phyloP scores from a whole-genome alignment of 345 rosid species.

The Fremontodendron californicum region DNA sequence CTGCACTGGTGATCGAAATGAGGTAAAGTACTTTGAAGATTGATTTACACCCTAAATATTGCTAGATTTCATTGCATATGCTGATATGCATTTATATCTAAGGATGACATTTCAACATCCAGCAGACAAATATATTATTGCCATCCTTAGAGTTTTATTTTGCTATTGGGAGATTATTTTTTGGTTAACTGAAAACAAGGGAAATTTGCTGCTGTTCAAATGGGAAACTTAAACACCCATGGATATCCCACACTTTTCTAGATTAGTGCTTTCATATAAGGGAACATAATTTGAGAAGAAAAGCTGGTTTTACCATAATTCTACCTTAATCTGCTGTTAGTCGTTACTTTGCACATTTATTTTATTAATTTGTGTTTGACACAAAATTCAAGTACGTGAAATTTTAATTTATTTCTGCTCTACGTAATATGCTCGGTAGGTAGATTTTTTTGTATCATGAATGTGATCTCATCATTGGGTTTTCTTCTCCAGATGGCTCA shows the following conservation, averaged over 20 bases:
- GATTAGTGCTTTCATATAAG: neutral
- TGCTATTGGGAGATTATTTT: neutral
- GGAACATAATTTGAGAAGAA: neutral
- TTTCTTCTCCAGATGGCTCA: slow-evolving; percentile 76
- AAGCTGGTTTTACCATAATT: neutral
- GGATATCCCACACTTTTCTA: neutral
- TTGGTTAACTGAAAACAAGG: neutral
- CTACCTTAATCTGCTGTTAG: neutral
- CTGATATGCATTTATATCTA: neutral
- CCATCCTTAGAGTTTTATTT: neutral
- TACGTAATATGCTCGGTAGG: neutral
- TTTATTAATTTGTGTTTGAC: neutral
- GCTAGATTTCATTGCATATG: neutral
- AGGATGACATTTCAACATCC: neutral
- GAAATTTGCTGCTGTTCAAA: neutral
- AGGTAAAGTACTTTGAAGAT: slow-evolving; percentile 44
- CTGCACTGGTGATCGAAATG: slow-evolving; percentile 82
- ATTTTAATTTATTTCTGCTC: neutral
- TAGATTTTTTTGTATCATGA: slow-evolving; percentile 1
- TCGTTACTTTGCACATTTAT: neutral
- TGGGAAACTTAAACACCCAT: neutral
- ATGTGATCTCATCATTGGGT: slow-evolving; percentile 23
- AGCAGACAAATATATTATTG: neutral
- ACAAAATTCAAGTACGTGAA: slow-evolving; percentile 5
- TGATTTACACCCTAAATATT: neutral